These are phyloP conservation scores for Coprinellus aureogranulatus DNA, from an alignment of 768 basidiomycete species.

Conservation along the genomic window DNA sequence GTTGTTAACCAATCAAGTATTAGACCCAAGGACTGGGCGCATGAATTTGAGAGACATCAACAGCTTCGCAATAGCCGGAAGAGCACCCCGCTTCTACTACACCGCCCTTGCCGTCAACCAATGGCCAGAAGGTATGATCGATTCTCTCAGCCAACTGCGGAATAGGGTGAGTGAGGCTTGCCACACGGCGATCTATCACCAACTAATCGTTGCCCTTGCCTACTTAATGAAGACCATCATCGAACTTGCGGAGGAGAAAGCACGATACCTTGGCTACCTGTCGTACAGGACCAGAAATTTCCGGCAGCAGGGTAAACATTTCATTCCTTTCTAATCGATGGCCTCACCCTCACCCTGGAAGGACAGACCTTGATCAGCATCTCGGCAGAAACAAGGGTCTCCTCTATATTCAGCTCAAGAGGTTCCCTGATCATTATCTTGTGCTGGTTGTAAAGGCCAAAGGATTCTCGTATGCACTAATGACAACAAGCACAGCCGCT, in stretches of 20 bases:
- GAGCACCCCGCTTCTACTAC: conserved; percentile 61
- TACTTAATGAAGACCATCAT: conserved; percentile 63
- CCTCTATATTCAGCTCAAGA: conserved; percentile 75
- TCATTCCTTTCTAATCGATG: not conserved
- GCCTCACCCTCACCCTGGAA: not conserved
- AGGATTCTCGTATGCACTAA: conserved; percentile 78
- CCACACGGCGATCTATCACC: too few species aligned
- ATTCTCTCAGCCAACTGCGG: conserved; percentile 58
- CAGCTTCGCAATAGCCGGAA: conserved; percentile 70
- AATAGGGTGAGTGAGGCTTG: conserved; percentile 58
- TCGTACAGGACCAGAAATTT: conserved; percentile 71
- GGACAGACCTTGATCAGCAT: too few species aligned
- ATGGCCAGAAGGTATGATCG: conserved; percentile 57
- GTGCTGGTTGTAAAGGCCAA: conserved; percentile 79
- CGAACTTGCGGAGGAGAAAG: conserved; percentile 81
- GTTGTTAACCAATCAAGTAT: conserved; percentile 73
- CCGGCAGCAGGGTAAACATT: conserved; percentile 51
- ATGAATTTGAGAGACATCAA: conserved; percentile 79
- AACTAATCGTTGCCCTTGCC: not conserved
- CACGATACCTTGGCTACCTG: conserved; percentile 79
- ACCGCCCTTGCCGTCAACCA: conserved; percentile 68
- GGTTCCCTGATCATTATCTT: conserved; percentile 79
- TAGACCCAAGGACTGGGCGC: conserved; percentile 75
- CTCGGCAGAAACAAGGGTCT: conserved; percentile 63
- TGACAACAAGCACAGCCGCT: conserved; percentile 56